Evolutionary conservation across 495 filamentous ascomycete species (phyloP).

Genomic region (Penicillium pulvis): DNA sequence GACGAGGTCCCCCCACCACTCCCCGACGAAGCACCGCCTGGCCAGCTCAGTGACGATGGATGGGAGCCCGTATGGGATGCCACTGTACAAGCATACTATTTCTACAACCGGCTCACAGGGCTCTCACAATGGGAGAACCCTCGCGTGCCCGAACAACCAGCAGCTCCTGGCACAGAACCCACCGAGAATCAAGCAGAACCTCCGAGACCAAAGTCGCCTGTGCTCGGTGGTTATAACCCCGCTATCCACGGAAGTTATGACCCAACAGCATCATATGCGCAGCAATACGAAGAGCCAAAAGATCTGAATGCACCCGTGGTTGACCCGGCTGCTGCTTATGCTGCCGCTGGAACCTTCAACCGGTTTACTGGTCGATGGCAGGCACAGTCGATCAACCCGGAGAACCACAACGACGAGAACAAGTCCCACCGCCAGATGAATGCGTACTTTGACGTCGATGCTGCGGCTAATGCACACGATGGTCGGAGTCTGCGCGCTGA

Average conservation of each 20-base stretch:
- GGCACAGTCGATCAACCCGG: constrained; percentile 59
- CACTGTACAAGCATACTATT: constrained; percentile 73
- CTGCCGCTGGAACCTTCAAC: constrained; percentile 77
- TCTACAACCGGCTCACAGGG: constrained; percentile 81
- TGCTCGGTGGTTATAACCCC: constrained; percentile 82
- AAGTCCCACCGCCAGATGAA: constrained; percentile 89
- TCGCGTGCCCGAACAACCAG: constrained; percentile 58
- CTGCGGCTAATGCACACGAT: constrained; percentile 90
- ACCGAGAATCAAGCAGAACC: constrained; percentile 14
- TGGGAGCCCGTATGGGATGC: constrained; percentile 87
- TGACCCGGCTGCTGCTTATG: constrained; percentile 55
- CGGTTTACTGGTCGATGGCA: constrained; percentile 91
- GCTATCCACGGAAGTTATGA: constrained; percentile 96
- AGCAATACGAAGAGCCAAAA: constrained; percentile 47
- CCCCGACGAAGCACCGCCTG: constrained; percentile 55
- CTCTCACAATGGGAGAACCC: constrained; percentile 89
- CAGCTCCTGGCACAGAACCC: constrained; percentile 29
- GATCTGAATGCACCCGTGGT: constrained; percentile 24
- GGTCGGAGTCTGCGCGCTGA: constrained; percentile 92
- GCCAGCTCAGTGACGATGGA: constrained; percentile 68
- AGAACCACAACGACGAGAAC: constrained; percentile 83
- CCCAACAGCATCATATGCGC: constrained; percentile 87
- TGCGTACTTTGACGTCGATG: constrained; percentile 97
- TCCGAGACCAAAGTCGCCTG: constrained; percentile 26
- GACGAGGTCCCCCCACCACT: constrained; percentile 53